Base-by-base conservation (phyloP, 2,329 filamentous ascomycete species). In the Sclerotinia trifoliorum region DNA sequence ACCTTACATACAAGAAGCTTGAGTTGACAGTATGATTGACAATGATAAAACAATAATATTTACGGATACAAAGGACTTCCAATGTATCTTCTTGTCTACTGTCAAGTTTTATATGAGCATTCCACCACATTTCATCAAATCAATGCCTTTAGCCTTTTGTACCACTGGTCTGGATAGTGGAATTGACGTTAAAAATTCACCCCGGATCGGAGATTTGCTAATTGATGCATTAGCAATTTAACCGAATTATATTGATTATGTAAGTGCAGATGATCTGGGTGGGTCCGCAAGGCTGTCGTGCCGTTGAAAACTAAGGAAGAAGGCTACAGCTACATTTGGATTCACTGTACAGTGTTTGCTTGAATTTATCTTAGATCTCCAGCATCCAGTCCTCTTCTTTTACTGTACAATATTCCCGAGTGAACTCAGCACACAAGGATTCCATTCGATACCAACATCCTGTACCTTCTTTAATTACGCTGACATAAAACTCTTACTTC, bases 141-240 rank as follows among this genome's bases (percentile, higher is more conserved):
- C 26, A 48, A 48, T 61, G 42, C 11, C 26, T 48, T 48, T n/a
- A 21, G 44, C 6, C 44, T 17, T 35, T 49, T 24, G 44, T 61
- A 61, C 42, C 42, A 61, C 19, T 13, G 57, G 19, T 26, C 57
- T 48, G 42, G 57, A 44, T 60, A 60, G 15, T 48, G 42, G 26
- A 60, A 60, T 60, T 60, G 57, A 61, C 42, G 57, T 61, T 61
- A 29, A 48, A 10, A 44, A 61, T 48, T 61, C 42, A 61, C 42
- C 57, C 42, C 42, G 57, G 57, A 61, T 61, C 57, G 42, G 58
- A 61, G 58, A 61, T 49, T 60, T n/a, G 57, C 29, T 60, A 19
- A 46, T 24, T 60, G 57, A 49, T 49, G 58, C 58, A 61, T 61
- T 61, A 10, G 42, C 57, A 46, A 26, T 35, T 39, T 32, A 13